phyloP scores from a whole-genome alignment of 1,284 basidiomycete species.

The Stereum hirsutum region DNA sequence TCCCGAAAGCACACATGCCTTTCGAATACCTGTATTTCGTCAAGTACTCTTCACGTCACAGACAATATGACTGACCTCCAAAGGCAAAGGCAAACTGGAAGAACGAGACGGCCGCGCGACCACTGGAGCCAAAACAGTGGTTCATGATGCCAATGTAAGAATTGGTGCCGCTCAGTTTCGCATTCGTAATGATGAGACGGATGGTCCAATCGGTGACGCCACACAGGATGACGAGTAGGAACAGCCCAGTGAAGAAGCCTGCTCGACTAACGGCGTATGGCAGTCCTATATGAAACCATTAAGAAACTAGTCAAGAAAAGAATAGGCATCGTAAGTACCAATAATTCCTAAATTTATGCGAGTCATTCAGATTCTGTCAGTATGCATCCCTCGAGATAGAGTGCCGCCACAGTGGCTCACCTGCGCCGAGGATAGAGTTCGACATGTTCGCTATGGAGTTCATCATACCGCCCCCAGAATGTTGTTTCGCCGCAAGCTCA shows the following conservation, averaged over 20 bases:
- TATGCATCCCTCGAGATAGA: conserved; percentile 1
- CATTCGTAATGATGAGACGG: conserved; percentile 89
- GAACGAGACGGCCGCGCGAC: conserved; percentile 88
- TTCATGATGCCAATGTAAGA: conserved; percentile 98
- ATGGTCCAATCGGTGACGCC: conserved; percentile 97
- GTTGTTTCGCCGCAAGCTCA: conserved; percentile 54
- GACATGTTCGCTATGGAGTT: conserved; percentile 92
- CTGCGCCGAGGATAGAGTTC: conserved; percentile 94
- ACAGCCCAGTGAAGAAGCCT: conserved; percentile 82
- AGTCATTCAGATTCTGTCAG: conserved; percentile 7
- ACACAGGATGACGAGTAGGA: conserved; percentile 76
- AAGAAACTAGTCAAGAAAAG: neutral
- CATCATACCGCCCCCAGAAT: conserved; percentile 70
- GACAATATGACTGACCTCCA: conserved; percentile 52
- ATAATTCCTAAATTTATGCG: conserved; percentile 80
- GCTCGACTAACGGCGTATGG: conserved; percentile 92
- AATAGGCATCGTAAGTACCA: conserved; percentile 36
- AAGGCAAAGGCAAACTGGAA: conserved; percentile 98
- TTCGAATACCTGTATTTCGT: conserved; percentile 3
- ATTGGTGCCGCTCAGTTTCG: conserved; percentile 87
- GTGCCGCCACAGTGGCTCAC: conserved; percentile 31
- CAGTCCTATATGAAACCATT: conserved; percentile 43
- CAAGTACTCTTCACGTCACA: neutral
- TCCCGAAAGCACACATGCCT: conserved; percentile 96
- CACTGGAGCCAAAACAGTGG: conserved; percentile 85